phyloP scores from a whole-genome alignment of 495 filamentous ascomycete genomes.

The Cercophora sp. region DNA sequence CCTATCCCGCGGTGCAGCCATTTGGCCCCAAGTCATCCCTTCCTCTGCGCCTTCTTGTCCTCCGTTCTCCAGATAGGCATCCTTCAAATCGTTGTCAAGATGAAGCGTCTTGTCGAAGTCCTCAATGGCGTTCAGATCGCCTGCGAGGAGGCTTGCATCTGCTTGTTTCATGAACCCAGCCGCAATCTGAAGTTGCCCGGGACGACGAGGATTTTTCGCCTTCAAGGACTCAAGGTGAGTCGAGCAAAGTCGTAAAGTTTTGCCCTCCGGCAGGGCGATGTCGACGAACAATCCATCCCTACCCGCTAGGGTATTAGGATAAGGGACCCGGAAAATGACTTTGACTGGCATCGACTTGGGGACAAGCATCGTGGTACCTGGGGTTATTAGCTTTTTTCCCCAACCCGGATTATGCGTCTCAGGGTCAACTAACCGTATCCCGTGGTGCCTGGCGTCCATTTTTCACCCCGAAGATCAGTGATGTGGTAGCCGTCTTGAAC shows the following conservation, averaged over 20 bases:
- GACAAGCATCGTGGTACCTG: constrained; percentile 50
- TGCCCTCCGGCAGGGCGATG: constrained; percentile 21
- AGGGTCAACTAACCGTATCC: too few relatives aligned
- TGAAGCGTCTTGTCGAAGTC: constrained; percentile 46
- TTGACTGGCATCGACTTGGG: constrained; percentile 37
- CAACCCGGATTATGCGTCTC: too few relatives aligned
- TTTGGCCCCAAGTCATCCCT: constrained; percentile 56
- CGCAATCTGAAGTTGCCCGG: constrained; percentile 39
- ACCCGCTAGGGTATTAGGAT: constrained; percentile 37
- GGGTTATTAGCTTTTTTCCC: too few relatives aligned
- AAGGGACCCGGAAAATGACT: constrained; percentile 45
- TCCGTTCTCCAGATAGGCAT: constrained; percentile 51
- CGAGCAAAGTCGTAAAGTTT: constrained; percentile 44
- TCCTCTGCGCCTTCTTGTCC: constrained; percentile 45
- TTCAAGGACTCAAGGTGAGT: constrained; percentile 53
- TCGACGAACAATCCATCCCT: constrained; percentile 54
- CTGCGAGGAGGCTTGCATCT: constrained; percentile 27
- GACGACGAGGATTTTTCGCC: constrained; percentile 36
- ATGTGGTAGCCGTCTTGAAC: constrained; percentile 34
- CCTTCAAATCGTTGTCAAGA: constrained; percentile 41
- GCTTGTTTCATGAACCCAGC: constrained; percentile 33
- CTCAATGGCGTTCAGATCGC: constrained; percentile 56
- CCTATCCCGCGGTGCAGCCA: constrained; percentile 33
- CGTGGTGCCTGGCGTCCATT: too few relatives aligned
- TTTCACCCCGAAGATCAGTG: too few relatives aligned